Evolutionary conservation across 371 early-diverging fungal genomes (phyloP).

Genomic region (Mucor irregularis): DNA sequence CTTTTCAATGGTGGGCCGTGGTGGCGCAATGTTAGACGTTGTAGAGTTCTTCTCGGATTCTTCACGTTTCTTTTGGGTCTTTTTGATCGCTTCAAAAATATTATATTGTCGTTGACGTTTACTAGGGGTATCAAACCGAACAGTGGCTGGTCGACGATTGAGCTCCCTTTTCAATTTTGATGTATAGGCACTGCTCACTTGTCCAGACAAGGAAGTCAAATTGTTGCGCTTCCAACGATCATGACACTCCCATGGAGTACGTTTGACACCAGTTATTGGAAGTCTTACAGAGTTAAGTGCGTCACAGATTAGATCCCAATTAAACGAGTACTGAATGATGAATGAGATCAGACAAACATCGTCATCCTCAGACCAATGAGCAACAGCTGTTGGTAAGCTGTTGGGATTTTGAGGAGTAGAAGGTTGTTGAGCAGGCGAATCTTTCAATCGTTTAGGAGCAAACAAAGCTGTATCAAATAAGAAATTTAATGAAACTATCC

Average conservation of each 20-base stretch:
- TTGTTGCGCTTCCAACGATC: constrained; percentile 53
- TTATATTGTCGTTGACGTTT: constrained; percentile 40
- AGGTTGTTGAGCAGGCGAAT: constrained; percentile 44
- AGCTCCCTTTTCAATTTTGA: constrained; percentile 18
- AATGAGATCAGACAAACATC: constrained; percentile 62
- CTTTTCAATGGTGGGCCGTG: constrained; percentile 48
- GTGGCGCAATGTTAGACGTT: constrained; percentile 22
- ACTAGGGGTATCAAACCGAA: constrained; percentile 38
- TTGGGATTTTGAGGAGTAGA: constrained; percentile 43
- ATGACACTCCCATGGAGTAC: constrained; percentile 72
- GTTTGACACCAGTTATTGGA: constrained; percentile 52
- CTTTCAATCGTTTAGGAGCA: constrained; percentile 52
- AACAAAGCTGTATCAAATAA: constrained; percentile 33
- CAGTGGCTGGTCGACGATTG: constrained; percentile 29
- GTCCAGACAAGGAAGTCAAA: constrained; percentile 45
- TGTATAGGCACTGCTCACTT: constrained; percentile 32
- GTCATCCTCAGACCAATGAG: constrained; percentile 71
- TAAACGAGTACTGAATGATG: constrained; percentile 61
- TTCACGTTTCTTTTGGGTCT: constrained; percentile 51
- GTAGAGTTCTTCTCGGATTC: constrained; percentile 32
- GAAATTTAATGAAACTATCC: not conserved
- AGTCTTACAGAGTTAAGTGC: constrained; percentile 56
- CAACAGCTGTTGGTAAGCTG: constrained; percentile 8
- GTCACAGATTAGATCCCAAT: constrained; percentile 71
- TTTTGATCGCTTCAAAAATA: constrained; percentile 52